Base-by-base conservation (phyloP, 2,329 filamentous ascomycete species). In the Dactylellina cionopaga region DNA sequence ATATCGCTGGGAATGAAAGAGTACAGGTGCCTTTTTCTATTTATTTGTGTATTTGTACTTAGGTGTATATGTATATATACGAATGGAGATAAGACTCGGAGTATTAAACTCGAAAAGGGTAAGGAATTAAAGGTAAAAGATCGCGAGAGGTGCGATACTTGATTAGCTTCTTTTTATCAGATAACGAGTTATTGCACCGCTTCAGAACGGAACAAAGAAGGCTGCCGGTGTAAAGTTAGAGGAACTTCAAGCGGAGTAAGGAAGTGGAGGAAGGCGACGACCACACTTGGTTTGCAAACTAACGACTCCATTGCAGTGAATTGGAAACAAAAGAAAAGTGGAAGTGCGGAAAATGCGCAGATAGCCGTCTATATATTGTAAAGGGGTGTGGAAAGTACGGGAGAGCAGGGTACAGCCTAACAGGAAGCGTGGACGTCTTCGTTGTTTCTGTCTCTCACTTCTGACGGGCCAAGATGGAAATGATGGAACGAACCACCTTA, bases 291-390 rank as follows among this genome's bases (percentile, higher is more conserved):
- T 33, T 60, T 72, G 22, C 52, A 27, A 52, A 51, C 52, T 33
- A 55, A 47, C 15, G 25, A 47, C 59, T 65, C 68, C 68, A 72
- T 72, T 72, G 44, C 35, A 65, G 15, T 44, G 41, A 46, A 52
- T 72, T 58, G 59, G 60, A 72, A 65, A 65, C 52, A 63, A 63
- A 71, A 49, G 47, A 62, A 54, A 63, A 37, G 31, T 35, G 46
- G 52, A 54, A 47, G 43, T 39, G 29, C 19, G 60, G 51, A 35
- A 65, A 54, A 65, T 65, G 59, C 68, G 68, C 68, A 65, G 35
- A 60, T 54, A 65, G 52, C 68, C 59, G 59, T 72, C 68, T 72
- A 72, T 72, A 72, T 72, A 72, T 72, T 60, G 68, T 37, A 65
- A 65, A 46, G 68, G 54, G 43, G 59, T 44, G 52, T 19, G 52